Evolutionary conservation across 768 basidiomycete species (phyloP).

Genomic region (Cantharellus anzutake): DNA sequence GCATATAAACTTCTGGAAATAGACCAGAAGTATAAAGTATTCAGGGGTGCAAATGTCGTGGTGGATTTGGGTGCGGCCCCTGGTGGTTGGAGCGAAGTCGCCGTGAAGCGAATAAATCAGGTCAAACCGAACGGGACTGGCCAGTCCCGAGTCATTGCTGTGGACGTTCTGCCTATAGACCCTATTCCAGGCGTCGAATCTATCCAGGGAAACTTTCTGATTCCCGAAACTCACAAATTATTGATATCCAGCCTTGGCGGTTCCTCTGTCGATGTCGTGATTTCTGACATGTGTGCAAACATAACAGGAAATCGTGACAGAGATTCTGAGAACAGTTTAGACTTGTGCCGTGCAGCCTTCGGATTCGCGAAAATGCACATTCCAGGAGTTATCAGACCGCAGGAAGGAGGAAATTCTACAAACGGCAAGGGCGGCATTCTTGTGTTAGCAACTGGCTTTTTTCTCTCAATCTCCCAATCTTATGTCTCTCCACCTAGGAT

Average conservation of each 20-base stretch:
- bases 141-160: constrained; percentile 36
- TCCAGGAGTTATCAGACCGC: constrained; percentile 19
- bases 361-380: constrained; percentile 36
- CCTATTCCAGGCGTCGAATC: constrained; percentile 56
- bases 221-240: constrained; percentile 26
- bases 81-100: constrained; percentile 88
- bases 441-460: constrained; percentile 24
- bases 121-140: constrained; percentile 15
- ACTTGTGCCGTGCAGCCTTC: constrained; percentile 57
- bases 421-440: constrained; percentile 31
- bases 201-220: constrained; percentile 65
- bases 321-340: constrained; percentile 50
- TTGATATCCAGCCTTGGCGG: constrained; percentile 24
- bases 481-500: constrained; percentile 28
- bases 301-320: constrained; percentile 44
- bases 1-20: constrained; percentile 87
- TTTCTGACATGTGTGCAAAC: constrained; percentile 86
- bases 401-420: constrained; percentile 24
- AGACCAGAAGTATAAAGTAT: constrained; percentile 32
- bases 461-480: neutral
- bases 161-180: constrained; percentile 59
- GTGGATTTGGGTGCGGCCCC: constrained; percentile 87
- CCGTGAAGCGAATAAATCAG: constrained; percentile 29
- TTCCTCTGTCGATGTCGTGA: constrained; percentile 39
- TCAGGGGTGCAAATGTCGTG: constrained; percentile 34